Evolutionary conservation across 768 basidiomycete species (phyloP), one percentile per base, ranked within the genome.

Genomic region (Leccinum disarticulatum): DNA sequence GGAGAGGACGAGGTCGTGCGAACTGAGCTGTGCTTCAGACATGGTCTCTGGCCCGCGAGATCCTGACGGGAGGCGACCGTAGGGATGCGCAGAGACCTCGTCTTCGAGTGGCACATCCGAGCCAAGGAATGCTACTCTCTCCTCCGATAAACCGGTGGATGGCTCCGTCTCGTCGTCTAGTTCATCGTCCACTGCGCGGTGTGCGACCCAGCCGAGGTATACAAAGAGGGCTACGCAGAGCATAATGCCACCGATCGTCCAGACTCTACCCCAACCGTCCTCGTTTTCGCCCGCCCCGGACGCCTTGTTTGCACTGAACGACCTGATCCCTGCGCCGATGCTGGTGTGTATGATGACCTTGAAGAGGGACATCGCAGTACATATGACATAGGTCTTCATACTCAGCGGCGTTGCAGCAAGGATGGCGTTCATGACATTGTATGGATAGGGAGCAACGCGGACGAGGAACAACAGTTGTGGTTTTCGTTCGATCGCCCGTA

Each of bases 391-490:
- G 27, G 90, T 92, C 63, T 80, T 80, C 63, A 95, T 79, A 5
- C 87, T 87, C 65, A 95, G 84, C 6, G 88, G 85, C 33, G 90
- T 86, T 3, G 92, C 91, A 8, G 95, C 93, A 52, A 97, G 83
- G 52, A 97, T 85, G 69, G 90, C 91, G 77, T 96, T 97, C 87
- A 96, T 92, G 68, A 96, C 90, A 76, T 96, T 96, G 78, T 90
- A 93, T 0, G 90, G 91, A 70, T 93, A 93, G 4, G 92, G 92
- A n/a, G 91, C 93, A 56, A 95, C 81, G 53, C 95, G 89, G 66
- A 97, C 91, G 61, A 96, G 84, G 78, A 96, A 93, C 19, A 97
- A 85, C 5, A 97, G 81, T 68, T 87, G 87, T 1, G 94, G 94
- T 54, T 88, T 85, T 73, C 87, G 86, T 77, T 95, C 93, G 64